These are phyloP conservation scores for Obelidium mucronatum DNA, from an alignment of 192 early-diverging fungal genomes.

Conservation along the genomic window DNA sequence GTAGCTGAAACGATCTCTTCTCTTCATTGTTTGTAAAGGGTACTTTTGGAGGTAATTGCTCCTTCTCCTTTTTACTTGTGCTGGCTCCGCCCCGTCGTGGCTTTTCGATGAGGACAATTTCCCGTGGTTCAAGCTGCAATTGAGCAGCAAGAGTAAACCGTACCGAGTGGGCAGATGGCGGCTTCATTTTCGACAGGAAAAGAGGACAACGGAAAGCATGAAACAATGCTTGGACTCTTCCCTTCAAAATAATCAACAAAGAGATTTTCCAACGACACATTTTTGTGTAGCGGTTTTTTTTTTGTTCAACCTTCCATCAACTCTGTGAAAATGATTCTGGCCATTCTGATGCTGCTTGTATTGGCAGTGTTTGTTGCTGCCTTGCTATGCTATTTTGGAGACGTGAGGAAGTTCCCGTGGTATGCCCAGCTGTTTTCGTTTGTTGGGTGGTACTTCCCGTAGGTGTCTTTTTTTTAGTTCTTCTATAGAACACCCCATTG, in stretches of 20 bases:
- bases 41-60: not conserved
- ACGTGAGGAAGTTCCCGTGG: constrained; percentile 79
- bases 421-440: constrained; percentile 78
- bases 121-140: not conserved
- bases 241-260: no score
- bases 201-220: no score
- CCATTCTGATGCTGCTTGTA: constrained; percentile 43
- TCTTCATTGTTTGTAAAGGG: constrained; percentile 14
- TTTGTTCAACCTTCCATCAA: no score
- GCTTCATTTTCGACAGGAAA: no score
- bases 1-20: constrained; percentile 6
- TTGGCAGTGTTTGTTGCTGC: constrained; percentile 63
- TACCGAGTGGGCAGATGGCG: no score
- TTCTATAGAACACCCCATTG: not conserved
- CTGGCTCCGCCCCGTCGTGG: not conserved
- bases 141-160: not conserved
- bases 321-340: constrained; percentile 28
- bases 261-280: no score
- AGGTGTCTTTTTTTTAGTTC: no score
- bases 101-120: not conserved
- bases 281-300: no score
- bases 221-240: no score
- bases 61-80: not conserved
- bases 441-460: constrained; percentile 88
- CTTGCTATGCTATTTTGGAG: constrained; percentile 80